A percentile compares a stretch with the other conserved stretches of the same genome.
phyloP scores from a whole-genome alignment of 805 yeast species.

The Starmerella tilneyi region DNA sequence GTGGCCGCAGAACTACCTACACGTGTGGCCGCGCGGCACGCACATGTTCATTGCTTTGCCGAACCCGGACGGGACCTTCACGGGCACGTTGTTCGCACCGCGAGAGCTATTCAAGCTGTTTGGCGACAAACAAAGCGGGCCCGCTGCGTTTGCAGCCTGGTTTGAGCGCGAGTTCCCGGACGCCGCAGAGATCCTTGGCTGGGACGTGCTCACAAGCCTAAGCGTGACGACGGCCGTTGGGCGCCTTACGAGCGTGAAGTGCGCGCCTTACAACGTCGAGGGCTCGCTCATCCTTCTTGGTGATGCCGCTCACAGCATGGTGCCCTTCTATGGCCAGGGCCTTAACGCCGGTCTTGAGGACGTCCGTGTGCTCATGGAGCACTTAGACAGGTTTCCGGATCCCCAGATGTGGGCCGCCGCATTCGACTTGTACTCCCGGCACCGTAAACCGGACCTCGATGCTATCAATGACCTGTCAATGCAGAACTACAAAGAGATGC shows the following conservation, averaged over 20 bases:
- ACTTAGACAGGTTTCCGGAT: constrained; percentile 31
- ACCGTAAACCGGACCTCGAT: constrained; percentile 54
- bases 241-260: constrained; percentile 60
- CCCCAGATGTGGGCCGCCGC: constrained; percentile 35
- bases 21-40: constrained; percentile 83
- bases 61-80: constrained; percentile 74
- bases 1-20: constrained; percentile 52
- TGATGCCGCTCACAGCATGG: constrained; percentile 95
- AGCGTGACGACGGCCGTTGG: constrained; percentile 59
- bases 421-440: constrained; percentile 44
- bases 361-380: constrained; percentile 49
- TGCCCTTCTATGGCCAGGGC: constrained; percentile 96
- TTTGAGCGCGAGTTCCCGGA: constrained; percentile 60
- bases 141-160: constrained; percentile 42
- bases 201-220: constrained; percentile 40
- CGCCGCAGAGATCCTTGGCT: constrained; percentile 60
- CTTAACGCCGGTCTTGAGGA: constrained; percentile 96
- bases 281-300: constrained; percentile 65
- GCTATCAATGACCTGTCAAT: constrained; percentile 72
- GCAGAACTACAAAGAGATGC: constrained; percentile 78
- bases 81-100: constrained; percentile 81
- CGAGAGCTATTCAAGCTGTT: constrained; percentile 50
- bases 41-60: constrained; percentile 87
- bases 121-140: constrained; percentile 21
- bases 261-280: constrained; percentile 55